Evolutionary conservation across 2,329 filamentous ascomycete genomes (phyloP), one percentile per base, ranked within the genome.

Genomic region (Aspergillus quadricinctus): DNA sequence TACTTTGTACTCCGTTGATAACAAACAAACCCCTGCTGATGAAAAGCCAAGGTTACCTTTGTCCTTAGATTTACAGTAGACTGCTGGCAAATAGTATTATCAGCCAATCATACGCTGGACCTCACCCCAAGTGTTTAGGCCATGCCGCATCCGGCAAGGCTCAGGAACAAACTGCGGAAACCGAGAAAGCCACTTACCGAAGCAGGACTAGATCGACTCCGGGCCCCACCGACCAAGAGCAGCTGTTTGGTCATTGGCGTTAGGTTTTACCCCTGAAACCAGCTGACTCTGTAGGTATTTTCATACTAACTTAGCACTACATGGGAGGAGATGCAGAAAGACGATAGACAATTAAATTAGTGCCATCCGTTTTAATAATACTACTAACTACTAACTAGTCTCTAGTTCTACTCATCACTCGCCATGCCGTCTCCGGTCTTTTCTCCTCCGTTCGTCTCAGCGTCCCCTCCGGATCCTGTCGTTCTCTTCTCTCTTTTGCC

Each of bases 401-500:
- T 45, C 9, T n/a, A n/a, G n/a, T n/a, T n/a, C n/a, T n/a, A n/a
- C n/a, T n/a, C n/a, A n/a, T n/a, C n/a, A n/a, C n/a, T 25, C 2
- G 23, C 7, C 43, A 46, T 53, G 21, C 27, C 49, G 29, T 21
- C 37, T 43, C 31, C 28, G 23, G 28, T 48, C 31, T 52, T 45
- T 19, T 48, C 48, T 50, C 28, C 46, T 54, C 28, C n/a, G 37
- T 59, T 46, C 35, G 27, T 49, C 40, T 56, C 53, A 50, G 40
- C 48, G 48, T 48, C 27, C 29, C 45, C 35, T 46, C 43, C 43
- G 43, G 43, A 46, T 49, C 31, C 29, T 41, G n/a, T 50, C 50
- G 17, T 54, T 46, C 37, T 49, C 45, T 57, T 50, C 52, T 50
- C 52, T 37, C n/a, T n/a, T 56, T 48, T 49, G 49, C 45, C 41